These are phyloP conservation scores for Cyclaneusma minus DNA, from an alignment of 2,329 filamentous ascomycete species.

Conservation along the genomic window DNA sequence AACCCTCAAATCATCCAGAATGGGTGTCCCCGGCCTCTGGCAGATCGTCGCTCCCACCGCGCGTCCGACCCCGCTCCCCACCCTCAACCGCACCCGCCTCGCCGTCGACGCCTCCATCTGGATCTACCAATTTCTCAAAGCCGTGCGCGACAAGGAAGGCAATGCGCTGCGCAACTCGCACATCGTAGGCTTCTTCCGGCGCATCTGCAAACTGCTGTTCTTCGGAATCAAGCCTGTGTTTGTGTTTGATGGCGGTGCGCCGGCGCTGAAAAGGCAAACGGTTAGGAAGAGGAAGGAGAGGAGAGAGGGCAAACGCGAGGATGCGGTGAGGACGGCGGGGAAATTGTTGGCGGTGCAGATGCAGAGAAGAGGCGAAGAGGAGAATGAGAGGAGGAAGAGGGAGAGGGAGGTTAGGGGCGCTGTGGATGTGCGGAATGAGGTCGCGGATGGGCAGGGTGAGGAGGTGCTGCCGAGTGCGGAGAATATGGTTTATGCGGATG, in stretches of 20 bases:
- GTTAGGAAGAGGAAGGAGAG: slow-evolving; percentile 64
- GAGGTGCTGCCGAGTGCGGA: slow-evolving; percentile 52
- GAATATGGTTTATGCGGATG: slow-evolving; percentile 78
- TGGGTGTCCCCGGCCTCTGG: slow-evolving; percentile 99
- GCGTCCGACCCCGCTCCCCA: slow-evolving; percentile 88
- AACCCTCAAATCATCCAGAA: slow-evolving; percentile 30
- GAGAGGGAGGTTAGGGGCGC: slow-evolving; percentile 24
- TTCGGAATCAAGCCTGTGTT: slow-evolving; percentile 95
- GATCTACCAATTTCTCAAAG: slow-evolving; percentile 99
- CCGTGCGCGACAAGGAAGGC: slow-evolving; percentile 94
- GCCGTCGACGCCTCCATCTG: slow-evolving; percentile 97
- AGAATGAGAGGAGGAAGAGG: slow-evolving; percentile 46
- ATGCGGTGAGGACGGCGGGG: slow-evolving; percentile 81
- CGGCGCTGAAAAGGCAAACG: slow-evolving; percentile 78
- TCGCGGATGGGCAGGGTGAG: slow-evolving; percentile 35
- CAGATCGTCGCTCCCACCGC: slow-evolving; percentile 90
- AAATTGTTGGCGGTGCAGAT: slow-evolving; percentile 89
- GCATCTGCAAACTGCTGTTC: slow-evolving; percentile 95
- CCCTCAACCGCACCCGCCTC: slow-evolving; percentile 87
- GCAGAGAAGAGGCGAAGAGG: slow-evolving; percentile 78
- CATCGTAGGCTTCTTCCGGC: slow-evolving; percentile 92
- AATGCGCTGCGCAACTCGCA: slow-evolving; percentile 94
- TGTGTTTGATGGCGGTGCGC: slow-evolving; percentile 93
- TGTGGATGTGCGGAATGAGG: too few species aligned
- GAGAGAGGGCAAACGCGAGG: slow-evolving; percentile 77